Conservation (phyloP, 108 stramenopile species). For the Stephanodiscus minutulus region DNA sequence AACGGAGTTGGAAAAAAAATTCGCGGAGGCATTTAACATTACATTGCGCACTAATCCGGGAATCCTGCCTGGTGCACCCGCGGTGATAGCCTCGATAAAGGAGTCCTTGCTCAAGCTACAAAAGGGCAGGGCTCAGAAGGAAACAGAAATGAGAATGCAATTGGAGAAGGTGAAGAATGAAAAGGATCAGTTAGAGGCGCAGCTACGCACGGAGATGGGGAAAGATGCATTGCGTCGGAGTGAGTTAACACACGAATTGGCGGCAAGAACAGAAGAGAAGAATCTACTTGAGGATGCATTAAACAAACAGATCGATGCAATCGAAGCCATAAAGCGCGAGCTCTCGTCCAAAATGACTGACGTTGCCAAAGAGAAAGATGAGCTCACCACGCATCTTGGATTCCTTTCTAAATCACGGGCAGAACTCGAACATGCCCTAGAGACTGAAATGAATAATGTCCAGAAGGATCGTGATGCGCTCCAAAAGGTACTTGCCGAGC, state of each 20-base stretch:
- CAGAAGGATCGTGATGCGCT: conserved; percentile 37
- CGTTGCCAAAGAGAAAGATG: conserved; percentile 28
- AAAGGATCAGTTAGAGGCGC: conserved; percentile 19
- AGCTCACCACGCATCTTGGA: conserved; percentile 29
- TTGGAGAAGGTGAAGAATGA: conserved; percentile 24
- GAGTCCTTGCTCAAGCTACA: conserved; percentile 27
- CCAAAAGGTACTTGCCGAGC: conserved; percentile 21
- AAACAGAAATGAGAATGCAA: conserved; percentile 23
- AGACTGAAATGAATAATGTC: conserved; percentile 30
- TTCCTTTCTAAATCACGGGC: conserved; percentile 32
- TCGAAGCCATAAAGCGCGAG: conserved; percentile 24
- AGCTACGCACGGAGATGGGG: conserved; percentile 27
- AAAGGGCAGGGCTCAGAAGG: conserved; percentile 16
- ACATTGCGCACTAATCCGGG: conserved; percentile 37
- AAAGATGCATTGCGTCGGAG: conserved; percentile 12
- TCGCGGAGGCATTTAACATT: conserved; percentile 38
- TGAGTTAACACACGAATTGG: conserved; percentile 23
- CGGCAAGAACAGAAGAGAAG: conserved; percentile 7
- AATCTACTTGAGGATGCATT: conserved; percentile 20
- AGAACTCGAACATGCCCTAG: conserved; percentile 25
- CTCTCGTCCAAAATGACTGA: conserved; percentile 20
- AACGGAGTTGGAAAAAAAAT: conserved; percentile 22
- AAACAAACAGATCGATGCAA: conserved; percentile 25
- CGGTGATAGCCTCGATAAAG: conserved; percentile 29
- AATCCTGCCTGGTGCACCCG: conserved; percentile 33